Evolutionary conservation across 2,329 filamentous ascomycete genomes (phyloP), one percentile per base, ranked within the genome.

Genomic region (Ambrosiella beaveri): DNA sequence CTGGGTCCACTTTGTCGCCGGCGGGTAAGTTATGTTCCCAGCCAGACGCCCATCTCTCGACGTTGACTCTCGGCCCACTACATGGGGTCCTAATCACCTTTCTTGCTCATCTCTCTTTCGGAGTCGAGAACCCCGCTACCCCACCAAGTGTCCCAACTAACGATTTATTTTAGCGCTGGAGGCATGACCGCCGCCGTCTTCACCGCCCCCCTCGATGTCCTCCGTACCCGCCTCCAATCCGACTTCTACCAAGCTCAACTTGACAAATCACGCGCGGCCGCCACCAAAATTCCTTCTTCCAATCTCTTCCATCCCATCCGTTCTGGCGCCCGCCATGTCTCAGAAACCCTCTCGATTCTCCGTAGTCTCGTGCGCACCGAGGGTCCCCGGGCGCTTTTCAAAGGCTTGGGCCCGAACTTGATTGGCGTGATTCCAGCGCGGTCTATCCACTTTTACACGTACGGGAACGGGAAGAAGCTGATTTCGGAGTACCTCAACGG

Each of bases 371-470:
- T 91, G 64, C 80, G 81, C 55, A 74, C 81, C 17, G 91, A 96
- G 68, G 91, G 91, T 19, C 85, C 84, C 74, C 81, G 88, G 56
- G 90, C 88, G 9, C 76, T 97, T 3, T 97, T 96, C 76, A 95
- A 95, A 68, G 91, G 91, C 19, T 77, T 97, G 2, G 90, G 89
- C 0, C 90, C 91, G 0, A 96, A 95, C 69, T 75, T 96, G 7
- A 77, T 93, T 7, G 90, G 91, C 59, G 89, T 95, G 1, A 85
- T 96, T 7, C 90, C 90, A 1, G 90, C 90, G 15, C 78, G 89
- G 61, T 84, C 86, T 56, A 96, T 96, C 71, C 95, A 94, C 70
- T 97, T 97, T 69, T 95, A 84, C 72, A 83, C 88, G 12, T 95
- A 96, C 68, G 88, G 88, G 55, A 97, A 95, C 67, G 85, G 88